Base-by-base conservation (phyloP, 805 yeast species). In the Kuraishia borneana region DNA sequence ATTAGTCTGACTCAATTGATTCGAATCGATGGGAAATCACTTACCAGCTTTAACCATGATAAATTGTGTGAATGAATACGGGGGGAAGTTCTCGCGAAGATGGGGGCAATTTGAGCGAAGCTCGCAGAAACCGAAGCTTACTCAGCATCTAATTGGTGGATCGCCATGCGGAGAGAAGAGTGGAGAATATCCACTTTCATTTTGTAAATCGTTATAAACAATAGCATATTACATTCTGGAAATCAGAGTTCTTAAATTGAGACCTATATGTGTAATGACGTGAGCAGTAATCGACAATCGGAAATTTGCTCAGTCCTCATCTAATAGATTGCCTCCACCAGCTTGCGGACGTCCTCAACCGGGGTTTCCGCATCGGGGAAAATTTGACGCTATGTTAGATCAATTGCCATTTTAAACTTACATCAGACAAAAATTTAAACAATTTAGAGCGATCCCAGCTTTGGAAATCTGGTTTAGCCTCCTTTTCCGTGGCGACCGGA, bases 21-120 rank as follows among this genome's bases (percentile, higher is more conserved):
- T 17, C 18, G 13, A n/a, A 21, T 26, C 14, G 33, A 29, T 18
- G 18, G 38, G 32, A 25, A 29, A 32, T 4, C 37, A 70, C 77
- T 46, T 69, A 72, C 78, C 76, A 54, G 79, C 79, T 61, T 72
- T 72, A 44, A 73, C 78, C 78, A 73, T 73, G 23, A 21, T 21
- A 21, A 7, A 21, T 10, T 21, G 9, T 21, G 9, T 21, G 23
- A 21, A 7, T 21, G 23, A 21, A 21, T 21, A 10, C 10, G 23
- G 23, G 23, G n/a, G n/a, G n/a, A n/a, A n/a, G n/a, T n/a, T n/a
- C n/a, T n/a, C n/a, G n/a, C n/a, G n/a, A n/a, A n/a, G n/a, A n/a
- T n/a, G n/a, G n/a, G n/a, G n/a, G n/a, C n/a, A n/a, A n/a, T n/a
- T n/a, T n/a, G n/a, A n/a, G n/a, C n/a, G n/a, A n/a, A n/a, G n/a